phyloP scores from a whole-genome alignment of 1,284 basidiomycete species.

The Lentinula novae-zelandiae region DNA sequence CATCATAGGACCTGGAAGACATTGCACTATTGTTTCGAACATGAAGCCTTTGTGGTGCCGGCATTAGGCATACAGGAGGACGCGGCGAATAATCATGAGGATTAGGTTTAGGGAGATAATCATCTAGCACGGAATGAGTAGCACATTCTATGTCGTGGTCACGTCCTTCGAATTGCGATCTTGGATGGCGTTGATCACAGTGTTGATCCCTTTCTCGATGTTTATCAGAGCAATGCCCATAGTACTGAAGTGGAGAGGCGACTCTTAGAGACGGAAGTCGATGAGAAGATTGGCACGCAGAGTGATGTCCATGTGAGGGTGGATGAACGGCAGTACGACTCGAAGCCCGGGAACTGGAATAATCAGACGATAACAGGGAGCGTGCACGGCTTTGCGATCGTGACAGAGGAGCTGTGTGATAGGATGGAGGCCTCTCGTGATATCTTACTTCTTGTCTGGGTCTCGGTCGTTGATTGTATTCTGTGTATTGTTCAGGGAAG shows the following conservation, averaged over 20 bases:
- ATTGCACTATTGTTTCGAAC: constrained; percentile 8
- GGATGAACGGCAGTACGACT: not conserved
- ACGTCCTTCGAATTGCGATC: not conserved
- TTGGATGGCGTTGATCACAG: not conserved
- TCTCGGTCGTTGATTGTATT: not conserved
- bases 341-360: not conserved
- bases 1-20: not conserved
- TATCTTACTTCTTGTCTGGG: not conserved
- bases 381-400: constrained; percentile 2
- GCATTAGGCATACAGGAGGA: constrained; percentile 13
- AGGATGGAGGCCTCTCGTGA: constrained; percentile 1
- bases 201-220: not conserved
- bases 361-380: not conserved
- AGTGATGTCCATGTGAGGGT: not conserved
- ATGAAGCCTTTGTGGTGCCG: constrained; percentile 16
- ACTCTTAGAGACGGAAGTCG: not conserved
- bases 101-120: constrained; percentile 9
- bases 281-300: not conserved
- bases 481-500: not conserved
- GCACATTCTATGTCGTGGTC: constrained; percentile 4
- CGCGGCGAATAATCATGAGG: not conserved
- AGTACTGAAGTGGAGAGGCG: constrained; percentile 1
- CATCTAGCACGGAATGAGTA: constrained; percentile 14
- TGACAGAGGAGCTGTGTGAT: not conserved
- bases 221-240: not conserved